Evolutionary conservation across 352 stramenopile genomes (phyloP).

Genomic region (Pythium phragmiticola): DNA sequence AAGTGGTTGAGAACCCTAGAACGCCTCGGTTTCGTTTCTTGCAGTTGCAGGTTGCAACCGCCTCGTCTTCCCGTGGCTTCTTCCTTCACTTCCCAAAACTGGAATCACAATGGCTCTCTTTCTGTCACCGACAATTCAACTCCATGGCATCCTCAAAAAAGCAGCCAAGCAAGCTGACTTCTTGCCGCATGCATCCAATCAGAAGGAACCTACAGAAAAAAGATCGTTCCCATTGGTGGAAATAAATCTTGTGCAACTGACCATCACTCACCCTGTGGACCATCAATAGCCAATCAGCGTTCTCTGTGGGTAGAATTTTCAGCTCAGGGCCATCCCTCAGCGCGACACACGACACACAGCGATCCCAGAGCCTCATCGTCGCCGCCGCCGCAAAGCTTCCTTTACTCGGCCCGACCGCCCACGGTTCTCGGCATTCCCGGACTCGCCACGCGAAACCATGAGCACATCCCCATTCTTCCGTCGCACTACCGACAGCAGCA

Average conservation of each 20-base stretch:
- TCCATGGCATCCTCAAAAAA: conserved; percentile 6
- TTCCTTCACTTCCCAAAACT: background rate
- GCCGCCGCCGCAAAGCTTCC: background rate
- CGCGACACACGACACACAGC: conserved; percentile 3
- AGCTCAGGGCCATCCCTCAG: background rate
- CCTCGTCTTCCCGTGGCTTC: too few relatives aligned
- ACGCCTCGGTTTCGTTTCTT: too few relatives aligned
- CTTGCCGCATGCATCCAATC: conserved; percentile 25
- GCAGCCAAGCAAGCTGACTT: conserved; percentile 11
- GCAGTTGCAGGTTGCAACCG: too few relatives aligned
- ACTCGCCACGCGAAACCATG: conserved; percentile 16
- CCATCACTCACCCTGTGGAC: conserved; percentile 28
- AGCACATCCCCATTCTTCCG: conserved; percentile 17
- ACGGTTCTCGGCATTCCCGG: conserved; percentile 17
- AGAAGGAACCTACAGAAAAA: conserved; percentile 7
- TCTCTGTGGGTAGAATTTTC: conserved; percentile 35
- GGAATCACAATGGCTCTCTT: background rate
- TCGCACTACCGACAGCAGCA: conserved; percentile 2
- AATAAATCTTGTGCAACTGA: conserved; percentile 17
- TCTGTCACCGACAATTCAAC: background rate
- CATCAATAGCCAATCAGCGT: conserved; percentile 34
- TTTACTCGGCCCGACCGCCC: background rate
- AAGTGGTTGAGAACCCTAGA: background rate
- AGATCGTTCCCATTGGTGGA: conserved; percentile 19
- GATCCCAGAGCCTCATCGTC: conserved; percentile 13